These are phyloP conservation scores for Arctium lappa DNA, from an alignment of 129 eudicot genomes.

Conservation along the genomic window DNA sequence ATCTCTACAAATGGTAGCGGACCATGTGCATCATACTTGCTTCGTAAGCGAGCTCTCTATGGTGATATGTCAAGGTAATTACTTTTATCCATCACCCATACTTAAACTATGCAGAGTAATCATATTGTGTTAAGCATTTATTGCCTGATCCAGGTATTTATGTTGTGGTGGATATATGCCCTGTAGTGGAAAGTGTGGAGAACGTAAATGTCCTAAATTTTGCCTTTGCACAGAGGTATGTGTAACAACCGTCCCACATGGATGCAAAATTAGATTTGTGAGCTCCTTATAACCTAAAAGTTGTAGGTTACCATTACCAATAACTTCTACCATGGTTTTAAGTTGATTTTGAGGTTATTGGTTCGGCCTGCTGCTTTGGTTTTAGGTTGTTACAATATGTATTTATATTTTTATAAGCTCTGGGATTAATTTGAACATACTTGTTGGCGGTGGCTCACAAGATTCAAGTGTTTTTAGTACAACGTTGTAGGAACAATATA, in stretches of 20 bases:
- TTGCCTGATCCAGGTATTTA: conserved; percentile 43
- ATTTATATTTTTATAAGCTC: too few relatives aligned
- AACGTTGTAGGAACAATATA: too few relatives aligned
- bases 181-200: conserved; percentile 92
- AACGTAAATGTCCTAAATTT: conserved; percentile 75
- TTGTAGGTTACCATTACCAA: not conserved
- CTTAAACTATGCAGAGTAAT: not conserved
- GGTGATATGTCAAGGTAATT: conserved; percentile 86
- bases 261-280: not conserved
- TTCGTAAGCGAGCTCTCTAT: conserved; percentile 90
- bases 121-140: not conserved
- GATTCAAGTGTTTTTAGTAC: not conserved
- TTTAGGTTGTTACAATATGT: too few relatives aligned
- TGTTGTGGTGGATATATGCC: conserved; percentile 97
- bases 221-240: conserved; percentile 91
- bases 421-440: not conserved
- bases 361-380: too few relatives aligned
- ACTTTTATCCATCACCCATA: not conserved
- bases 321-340: not conserved
- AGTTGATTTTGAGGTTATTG: not conserved
- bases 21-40: conserved; percentile 84
- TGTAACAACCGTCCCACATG: not conserved
- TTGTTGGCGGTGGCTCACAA: not conserved
- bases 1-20: conserved; percentile 39
- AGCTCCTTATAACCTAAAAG: not conserved